These are phyloP conservation scores for Phytophthora hibernalis DNA, from an alignment of 352 stramenopile genomes.

Conservation along the genomic window DNA sequence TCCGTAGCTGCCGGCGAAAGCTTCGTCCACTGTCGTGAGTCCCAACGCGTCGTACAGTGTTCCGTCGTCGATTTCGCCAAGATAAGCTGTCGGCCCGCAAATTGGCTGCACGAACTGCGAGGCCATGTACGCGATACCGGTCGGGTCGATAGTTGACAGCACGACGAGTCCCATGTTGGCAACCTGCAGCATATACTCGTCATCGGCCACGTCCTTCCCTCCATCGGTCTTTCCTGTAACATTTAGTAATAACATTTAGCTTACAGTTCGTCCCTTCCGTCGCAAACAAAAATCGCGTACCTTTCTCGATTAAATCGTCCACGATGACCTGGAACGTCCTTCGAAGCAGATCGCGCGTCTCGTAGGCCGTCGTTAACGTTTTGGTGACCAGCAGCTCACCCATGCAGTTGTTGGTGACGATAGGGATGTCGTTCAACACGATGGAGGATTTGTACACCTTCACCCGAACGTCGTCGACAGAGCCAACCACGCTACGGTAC, in stretches of 20 bases:
- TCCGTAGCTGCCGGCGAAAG: slow-evolving; percentile 46
- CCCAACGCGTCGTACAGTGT: too few relatives aligned
- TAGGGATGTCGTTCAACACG: slow-evolving; percentile 40
- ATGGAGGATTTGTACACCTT: slow-evolving; percentile 38
- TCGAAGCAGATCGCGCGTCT: slow-evolving; percentile 35
- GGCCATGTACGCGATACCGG: slow-evolving; percentile 51
- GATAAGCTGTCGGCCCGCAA: slow-evolving; percentile 23
- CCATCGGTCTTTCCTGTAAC: too few relatives aligned
- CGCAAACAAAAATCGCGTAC: too few relatives aligned
- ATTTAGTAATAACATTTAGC: too few relatives aligned
- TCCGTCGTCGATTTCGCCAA: too few relatives aligned
- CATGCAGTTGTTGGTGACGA: slow-evolving; percentile 28
- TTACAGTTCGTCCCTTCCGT: too few relatives aligned
- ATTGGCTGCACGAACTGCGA: slow-evolving; percentile 61
- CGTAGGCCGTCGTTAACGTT: slow-evolving; percentile 15
- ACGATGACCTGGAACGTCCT: slow-evolving; percentile 41
- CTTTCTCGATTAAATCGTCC: slow-evolving; percentile 35
- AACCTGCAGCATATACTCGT: slow-evolving; percentile 44
- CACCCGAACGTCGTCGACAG: slow-evolving; percentile 23
- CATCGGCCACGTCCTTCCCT: slow-evolving; percentile 26
- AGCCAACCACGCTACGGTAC: slow-evolving; percentile 15
- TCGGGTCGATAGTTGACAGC: slow-evolving; percentile 45
- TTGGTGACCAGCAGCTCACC: slow-evolving; percentile 24
- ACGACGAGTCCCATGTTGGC: slow-evolving; percentile 13
- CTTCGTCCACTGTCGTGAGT: slow-evolving; percentile 32